phyloP scores from a whole-genome alignment of 2,329 filamentous ascomycete species.

The Microdochium trichocladiopsis region DNA sequence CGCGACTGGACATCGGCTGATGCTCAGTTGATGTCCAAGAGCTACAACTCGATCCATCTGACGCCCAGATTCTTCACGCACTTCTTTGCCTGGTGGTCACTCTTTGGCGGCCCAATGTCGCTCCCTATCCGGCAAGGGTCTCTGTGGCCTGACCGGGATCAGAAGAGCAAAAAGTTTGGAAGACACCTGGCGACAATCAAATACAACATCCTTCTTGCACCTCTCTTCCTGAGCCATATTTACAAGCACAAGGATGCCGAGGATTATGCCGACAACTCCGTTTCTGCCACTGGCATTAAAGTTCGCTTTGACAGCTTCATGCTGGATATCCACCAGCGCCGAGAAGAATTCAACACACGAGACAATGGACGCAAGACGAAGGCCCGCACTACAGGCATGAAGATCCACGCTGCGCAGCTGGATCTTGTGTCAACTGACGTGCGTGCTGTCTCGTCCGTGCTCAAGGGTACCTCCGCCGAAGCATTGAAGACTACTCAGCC shows the following conservation, averaged over 20 bases:
- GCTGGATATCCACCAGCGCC: slow-evolving; percentile 88
- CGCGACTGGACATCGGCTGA: slow-evolving; percentile 68
- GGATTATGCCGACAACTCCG: slow-evolving; percentile 67
- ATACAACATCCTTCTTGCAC: slow-evolving; percentile 88
- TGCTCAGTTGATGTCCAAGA: slow-evolving; percentile 65
- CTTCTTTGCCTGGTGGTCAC: slow-evolving; percentile 96
- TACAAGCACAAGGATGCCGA: slow-evolving; percentile 98
- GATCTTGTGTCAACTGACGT: slow-evolving; percentile 90
- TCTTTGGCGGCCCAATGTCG: slow-evolving; percentile 93
- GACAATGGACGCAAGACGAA: slow-evolving; percentile 71
- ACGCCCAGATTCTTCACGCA: slow-evolving; percentile 96
- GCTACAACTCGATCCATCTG: slow-evolving; percentile 94
- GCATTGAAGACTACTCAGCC: slow-evolving; percentile 59
- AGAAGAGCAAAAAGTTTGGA: slow-evolving; percentile 97
- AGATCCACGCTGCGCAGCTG: slow-evolving; percentile 89
- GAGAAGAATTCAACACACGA: slow-evolving; percentile 82
- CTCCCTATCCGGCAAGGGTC: slow-evolving; percentile 87
- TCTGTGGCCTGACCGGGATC: slow-evolving; percentile 87
- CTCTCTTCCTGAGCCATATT: slow-evolving; percentile 90
- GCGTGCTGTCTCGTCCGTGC: slow-evolving; percentile 84
- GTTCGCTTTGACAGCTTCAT: slow-evolving; percentile 95
- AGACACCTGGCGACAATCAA: slow-evolving; percentile 97
- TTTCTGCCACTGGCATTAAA: slow-evolving; percentile 94
- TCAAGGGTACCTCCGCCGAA: slow-evolving; percentile 71
- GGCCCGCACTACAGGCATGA: slow-evolving; percentile 83